Evolutionary conservation across 768 basidiomycete species (phyloP), one percentile per base, ranked within the genome.

Genomic region (Hebeloma cylindrosporum): DNA sequence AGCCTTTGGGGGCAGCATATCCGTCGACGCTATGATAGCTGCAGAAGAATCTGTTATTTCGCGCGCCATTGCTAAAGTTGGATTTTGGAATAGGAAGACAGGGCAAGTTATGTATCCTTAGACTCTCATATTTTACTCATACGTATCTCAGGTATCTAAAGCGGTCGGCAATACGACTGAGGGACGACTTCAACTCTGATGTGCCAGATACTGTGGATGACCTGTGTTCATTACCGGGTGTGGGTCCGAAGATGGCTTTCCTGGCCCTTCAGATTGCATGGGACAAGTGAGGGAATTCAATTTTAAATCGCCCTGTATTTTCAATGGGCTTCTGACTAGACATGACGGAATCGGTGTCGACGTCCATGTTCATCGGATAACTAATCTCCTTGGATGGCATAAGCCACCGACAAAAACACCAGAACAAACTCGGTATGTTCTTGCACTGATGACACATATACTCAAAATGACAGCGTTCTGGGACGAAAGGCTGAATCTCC

Each of bases 181-280:
- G 74, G 13, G 84, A 90, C 45, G 75, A 84, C 0, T 91, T 90
- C 47, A 75, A 77, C 33, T 84, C 84, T 2, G 93, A 97, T 48
- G 84, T 98, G 0, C 95, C 95, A 0, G 82, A 86, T 60, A 93
- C 91, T 0, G 81, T 86, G 3, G 93, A 93, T 27, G 90, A 89
- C 29, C 71, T 99, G 7, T 90, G 92, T 53, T 85, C 86, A 4
- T 66, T 98, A 9, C 83, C 83, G 2, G 95, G 95, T 0, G 93
- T 97, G 0, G 95, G 95, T 0, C 95, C 93, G 0, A 98, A 99
- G 64, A 96, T 98, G 93, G 91, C 91, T 1, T 95, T 90, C 65
- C 63, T 96, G 26, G 71, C 82, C 2, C 72, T 95, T 2, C 92
- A 93, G 53, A 78, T 78, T 20, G 92, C 90, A 1, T 95, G 90